A percentile compares a stretch with the other conserved stretches of the same genome.
phyloP scores from a whole-genome alignment of 176 grass and related monocot genomes.

The Cenchrus purpureus region DNA sequence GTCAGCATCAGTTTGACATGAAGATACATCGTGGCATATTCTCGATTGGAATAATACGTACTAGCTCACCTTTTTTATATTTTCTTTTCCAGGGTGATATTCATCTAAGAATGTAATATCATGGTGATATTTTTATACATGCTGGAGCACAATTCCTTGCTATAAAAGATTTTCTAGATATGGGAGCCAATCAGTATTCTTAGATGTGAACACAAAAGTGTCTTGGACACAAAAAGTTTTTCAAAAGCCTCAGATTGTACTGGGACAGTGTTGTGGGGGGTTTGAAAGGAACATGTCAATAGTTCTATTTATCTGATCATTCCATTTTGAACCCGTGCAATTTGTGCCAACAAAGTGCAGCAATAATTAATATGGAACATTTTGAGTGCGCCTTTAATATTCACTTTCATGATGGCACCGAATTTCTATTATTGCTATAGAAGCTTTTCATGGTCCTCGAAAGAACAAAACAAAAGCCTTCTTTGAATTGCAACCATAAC shows the following conservation, averaged over 20 bases:
- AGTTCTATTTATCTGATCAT: neutral
- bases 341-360: neutral
- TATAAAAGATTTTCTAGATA: neutral
- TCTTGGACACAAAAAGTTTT: neutral
- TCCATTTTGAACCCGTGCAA: neutral
- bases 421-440: neutral
- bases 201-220: neutral
- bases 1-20: neutral
- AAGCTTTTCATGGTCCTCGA: neutral
- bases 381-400: neutral
- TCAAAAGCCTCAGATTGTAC: neutral
- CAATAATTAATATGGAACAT: neutral
- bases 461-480: neutral
- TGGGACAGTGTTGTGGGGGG: neutral
- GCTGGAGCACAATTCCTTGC: neutral
- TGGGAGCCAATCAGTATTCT: neutral
- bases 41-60: neutral
- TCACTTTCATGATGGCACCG: neutral
- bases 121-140: neutral
- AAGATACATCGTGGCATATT: neutral
- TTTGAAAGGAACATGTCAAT: neutral
- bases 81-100: neutral
- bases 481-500: neutral
- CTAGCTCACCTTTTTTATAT: neutral
- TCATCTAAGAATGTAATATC: neutral